Evolutionary conservation across 257 asterid genomes (phyloP).

Genomic region (Fraxinus anomala): DNA sequence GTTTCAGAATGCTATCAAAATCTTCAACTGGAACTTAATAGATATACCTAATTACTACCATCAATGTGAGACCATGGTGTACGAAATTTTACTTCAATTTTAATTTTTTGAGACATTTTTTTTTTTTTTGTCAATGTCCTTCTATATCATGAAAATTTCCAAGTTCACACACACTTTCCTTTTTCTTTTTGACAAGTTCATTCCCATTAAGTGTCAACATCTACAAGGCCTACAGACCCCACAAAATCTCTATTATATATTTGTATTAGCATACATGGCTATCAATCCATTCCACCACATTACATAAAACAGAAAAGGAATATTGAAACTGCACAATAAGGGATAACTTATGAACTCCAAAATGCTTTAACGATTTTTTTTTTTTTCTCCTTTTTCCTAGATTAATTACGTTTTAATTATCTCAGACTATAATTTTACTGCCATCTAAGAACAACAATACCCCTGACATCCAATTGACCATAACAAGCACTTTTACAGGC

Average conservation of each 20-base stretch:
- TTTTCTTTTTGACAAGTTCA: neutral
- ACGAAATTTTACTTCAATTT: neutral
- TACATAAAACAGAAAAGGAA: too few relatives aligned
- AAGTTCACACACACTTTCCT: neutral
- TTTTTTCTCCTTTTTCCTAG: too few relatives aligned
- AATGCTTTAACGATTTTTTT: neutral
- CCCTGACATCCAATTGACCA: neutral
- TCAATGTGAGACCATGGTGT: neutral
- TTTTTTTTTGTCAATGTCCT: neutral
- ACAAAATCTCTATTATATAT: too few relatives aligned
- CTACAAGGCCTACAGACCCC: neutral
- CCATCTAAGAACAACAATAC: neutral
- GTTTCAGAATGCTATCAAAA: conserved; percentile 1
- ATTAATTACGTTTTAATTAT: too few relatives aligned
- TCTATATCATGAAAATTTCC: too few relatives aligned
- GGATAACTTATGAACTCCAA: neutral
- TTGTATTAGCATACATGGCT: neutral
- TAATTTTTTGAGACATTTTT: too few relatives aligned
- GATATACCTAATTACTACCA: neutral
- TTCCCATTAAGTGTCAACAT: neutral
- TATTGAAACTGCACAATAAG: neutral
- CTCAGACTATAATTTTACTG: neutral
- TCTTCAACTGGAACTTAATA: neutral
- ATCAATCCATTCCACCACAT: neutral
- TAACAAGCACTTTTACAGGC: neutral